phyloP scores from a whole-genome alignment of 1,284 basidiomycete genomes.

The Apiotrichum gamsii region DNA sequence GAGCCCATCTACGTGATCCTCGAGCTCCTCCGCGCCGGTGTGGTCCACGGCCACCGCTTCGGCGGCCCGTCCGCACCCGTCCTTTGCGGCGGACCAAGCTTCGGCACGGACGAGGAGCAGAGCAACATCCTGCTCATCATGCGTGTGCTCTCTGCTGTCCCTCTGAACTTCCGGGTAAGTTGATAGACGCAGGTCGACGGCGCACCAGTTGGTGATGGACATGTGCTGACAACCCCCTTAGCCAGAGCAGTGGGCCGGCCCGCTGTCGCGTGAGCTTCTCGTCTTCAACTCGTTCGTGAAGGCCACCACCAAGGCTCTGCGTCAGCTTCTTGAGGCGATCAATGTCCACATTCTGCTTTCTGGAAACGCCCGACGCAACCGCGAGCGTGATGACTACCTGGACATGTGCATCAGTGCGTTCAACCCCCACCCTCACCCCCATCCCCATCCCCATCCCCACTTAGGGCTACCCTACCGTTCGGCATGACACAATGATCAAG shows the following conservation, averaged over 20 bases:
- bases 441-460: not conserved
- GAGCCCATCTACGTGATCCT: slow-evolving; percentile 89
- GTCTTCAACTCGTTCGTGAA: slow-evolving; percentile 98
- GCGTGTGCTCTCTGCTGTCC: slow-evolving; percentile 88
- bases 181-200: too few species aligned
- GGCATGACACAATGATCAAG: too few species aligned
- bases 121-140: slow-evolving; percentile 89
- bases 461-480: slow-evolving; percentile 11
- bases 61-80: slow-evolving; percentile 57
- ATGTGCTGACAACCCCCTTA: slow-evolving; percentile 39
- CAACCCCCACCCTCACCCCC: not conserved
- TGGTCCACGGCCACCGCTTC: slow-evolving; percentile 90
- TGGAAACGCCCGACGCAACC: slow-evolving; percentile 71
- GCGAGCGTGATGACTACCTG: slow-evolving; percentile 70
- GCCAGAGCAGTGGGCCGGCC: slow-evolving; percentile 85
- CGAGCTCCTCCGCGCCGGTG: slow-evolving; percentile 86
- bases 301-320: slow-evolving; percentile 78
- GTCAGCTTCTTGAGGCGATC: slow-evolving; percentile 84
- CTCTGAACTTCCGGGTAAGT: slow-evolving; percentile 81
- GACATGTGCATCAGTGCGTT: slow-evolving; percentile 67
- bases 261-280: slow-evolving; percentile 87
- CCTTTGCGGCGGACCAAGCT: slow-evolving; percentile 90
- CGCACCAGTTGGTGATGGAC: not conserved
- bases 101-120: slow-evolving; percentile 84
- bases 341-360: slow-evolving; percentile 86